Evolutionary conservation across 768 basidiomycete genomes (phyloP), one percentile per base, ranked within the genome.

Genomic region (Tephrocybe sp.): DNA sequence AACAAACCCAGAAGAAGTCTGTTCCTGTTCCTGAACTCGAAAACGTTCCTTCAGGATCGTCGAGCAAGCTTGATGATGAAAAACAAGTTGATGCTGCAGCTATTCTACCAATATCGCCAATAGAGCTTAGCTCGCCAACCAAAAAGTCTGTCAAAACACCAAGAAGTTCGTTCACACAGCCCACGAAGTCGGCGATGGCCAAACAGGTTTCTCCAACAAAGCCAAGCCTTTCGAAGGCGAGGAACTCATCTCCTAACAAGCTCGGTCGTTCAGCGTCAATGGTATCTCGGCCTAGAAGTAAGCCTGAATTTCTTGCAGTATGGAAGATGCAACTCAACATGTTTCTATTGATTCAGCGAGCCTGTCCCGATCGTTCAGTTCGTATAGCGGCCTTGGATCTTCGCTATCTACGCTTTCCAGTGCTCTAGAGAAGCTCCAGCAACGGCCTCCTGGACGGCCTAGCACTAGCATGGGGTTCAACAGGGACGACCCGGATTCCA

Each of bases 401-500:
- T 79, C 85, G 0, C 65, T 90, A n/a, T 80, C 81, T 4, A 86
- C 77, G 4, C 71, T 90, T 12, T 81, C 85, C 8, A 76, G 74
- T 54, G 88, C 88, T 2, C 68, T 91, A 23, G 83, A 89, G 61
- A 86, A 84, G 60, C 73, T 90, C n/a, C 74, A 76, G 23, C 78
- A 80, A 64, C 86, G 84, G 0, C 77, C 84, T 2, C 88, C 86
- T 3, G 74, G 73, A 20, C 66, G 86, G 36, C 86, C 88, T 1
- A 86, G 78, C 48, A 86, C 86, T 2, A 87, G 83, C 50, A 67
- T 89, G 71, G 88, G 86, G 26, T 87, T 89, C 63, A 78, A 80
- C 46, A 65, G 61, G 30, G 72, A 73, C 20, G 65, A 63, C 21
- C 63, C 66, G 11, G 62, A 68, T 38, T 62, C 65, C 17, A 64